A percentile compares a stretch with the other conserved stretches of the same genome.
phyloP scores from a whole-genome alignment of 1,284 basidiomycete species.

The Cryptococcus hybrid region DNA sequence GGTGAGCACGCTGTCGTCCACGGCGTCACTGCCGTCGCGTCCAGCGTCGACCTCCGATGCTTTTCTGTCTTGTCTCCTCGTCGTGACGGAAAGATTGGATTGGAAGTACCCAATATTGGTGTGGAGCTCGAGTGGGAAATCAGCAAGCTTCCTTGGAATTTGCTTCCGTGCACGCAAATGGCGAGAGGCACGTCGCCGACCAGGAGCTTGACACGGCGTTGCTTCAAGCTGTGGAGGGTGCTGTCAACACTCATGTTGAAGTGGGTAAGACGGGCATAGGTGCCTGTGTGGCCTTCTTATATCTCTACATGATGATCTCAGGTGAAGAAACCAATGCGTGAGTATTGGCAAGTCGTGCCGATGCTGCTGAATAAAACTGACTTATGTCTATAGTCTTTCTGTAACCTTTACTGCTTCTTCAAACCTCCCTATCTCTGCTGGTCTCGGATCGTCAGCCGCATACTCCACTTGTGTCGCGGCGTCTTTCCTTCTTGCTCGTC shows the following conservation, averaged over 20 bases:
- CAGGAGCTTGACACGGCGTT: constrained; percentile 68
- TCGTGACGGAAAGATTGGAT: constrained; percentile 68
- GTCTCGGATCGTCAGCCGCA: constrained; percentile 94
- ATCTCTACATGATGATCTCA: constrained; percentile 84
- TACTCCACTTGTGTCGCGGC: constrained; percentile 86
- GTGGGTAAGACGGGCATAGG: constrained; percentile 51
- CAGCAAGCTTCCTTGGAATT: constrained; percentile 80
- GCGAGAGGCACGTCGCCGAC: constrained; percentile 53
- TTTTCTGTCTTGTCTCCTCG: constrained; percentile 80
- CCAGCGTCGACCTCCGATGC: constrained; percentile 91
- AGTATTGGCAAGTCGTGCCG: constrained; percentile 31
- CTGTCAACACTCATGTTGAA: constrained; percentile 26
- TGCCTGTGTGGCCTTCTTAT: constrained; percentile 83
- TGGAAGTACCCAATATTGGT: constrained; percentile 78
- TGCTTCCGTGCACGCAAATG: constrained; percentile 59
- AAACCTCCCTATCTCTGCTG: constrained; percentile 97
- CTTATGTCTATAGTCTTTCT: constrained; percentile 19
- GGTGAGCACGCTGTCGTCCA: constrained; percentile 99
- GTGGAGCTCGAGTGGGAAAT: constrained; percentile 81
- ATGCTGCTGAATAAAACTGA: too few species aligned
- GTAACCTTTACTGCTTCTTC: constrained; percentile 80
- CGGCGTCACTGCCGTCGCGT: constrained; percentile 94
- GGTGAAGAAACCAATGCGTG: constrained; percentile 58
- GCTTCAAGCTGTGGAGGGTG: constrained; percentile 61
- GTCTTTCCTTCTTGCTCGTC: constrained; percentile 60